These are phyloP conservation scores for Neofusicoccum sp. DNA, from an alignment of 2,329 filamentous ascomycete genomes.

Conservation along the genomic window DNA sequence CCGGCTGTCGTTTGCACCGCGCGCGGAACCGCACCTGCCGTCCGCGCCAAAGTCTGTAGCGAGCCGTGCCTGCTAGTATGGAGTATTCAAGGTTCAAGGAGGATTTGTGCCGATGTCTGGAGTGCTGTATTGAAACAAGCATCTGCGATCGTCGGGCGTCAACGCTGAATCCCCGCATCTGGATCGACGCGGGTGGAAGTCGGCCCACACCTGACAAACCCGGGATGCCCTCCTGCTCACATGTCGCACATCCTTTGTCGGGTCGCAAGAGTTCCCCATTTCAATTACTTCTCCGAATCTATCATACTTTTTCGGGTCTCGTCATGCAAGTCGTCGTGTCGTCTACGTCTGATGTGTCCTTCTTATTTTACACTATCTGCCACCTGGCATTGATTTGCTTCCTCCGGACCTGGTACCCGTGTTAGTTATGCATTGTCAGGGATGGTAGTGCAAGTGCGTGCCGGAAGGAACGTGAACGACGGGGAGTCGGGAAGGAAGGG, in stretches of 20 bases:
- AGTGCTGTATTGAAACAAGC: background rate
- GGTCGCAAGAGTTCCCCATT: background rate
- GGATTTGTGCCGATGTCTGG: background rate
- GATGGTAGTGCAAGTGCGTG: conserved; percentile 21
- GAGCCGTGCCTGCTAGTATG: background rate
- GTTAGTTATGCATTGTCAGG: conserved; percentile 18
- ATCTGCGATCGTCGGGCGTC: background rate
- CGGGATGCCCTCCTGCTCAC: background rate
- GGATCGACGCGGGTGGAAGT: conserved; percentile 1
- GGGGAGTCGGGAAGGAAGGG: background rate
- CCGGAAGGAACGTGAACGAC: conserved; percentile 13
- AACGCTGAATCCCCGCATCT: background rate
- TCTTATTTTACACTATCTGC: conserved; percentile 39
- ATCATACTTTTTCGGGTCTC: conserved; percentile 13
- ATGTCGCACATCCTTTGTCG: background rate
- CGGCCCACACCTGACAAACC: background rate
- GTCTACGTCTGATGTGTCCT: background rate
- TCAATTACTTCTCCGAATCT: conserved; percentile 3
- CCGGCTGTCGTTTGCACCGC: background rate
- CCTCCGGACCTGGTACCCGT: conserved; percentile 46
- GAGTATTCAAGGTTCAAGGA: background rate
- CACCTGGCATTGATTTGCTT: conserved; percentile 69
- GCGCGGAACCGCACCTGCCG: background rate
- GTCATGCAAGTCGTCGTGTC: conserved; percentile 2
- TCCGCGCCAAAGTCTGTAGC: background rate